Base-by-base conservation (phyloP, 768 basidiomycete genomes). In the Russula vinacea region DNA sequence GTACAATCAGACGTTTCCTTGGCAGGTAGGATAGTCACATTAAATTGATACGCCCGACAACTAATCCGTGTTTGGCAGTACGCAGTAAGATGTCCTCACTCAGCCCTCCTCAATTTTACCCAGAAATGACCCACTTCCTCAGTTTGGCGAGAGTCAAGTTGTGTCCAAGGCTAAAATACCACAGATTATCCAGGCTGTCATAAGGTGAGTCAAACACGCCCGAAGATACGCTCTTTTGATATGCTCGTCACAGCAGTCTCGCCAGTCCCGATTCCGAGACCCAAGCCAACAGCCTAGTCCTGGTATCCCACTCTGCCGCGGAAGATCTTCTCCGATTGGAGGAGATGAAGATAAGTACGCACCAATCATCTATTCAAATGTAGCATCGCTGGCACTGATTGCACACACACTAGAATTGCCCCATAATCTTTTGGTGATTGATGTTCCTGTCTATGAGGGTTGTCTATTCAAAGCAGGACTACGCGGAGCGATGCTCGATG, bases 101-200 rank as follows among this genome's bases (percentile, higher is more conserved):
- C n/a, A 49, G 54, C 22, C 19, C n/a, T 62, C 44, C 32, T 60
- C 60, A 49, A 45, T 26, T 24, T 59, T 42, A 59, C 56, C 51
- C 55, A 55, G 44, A 24, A 52, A 47, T 62, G 56, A 52, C 62
- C 53, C 52, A 54, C 62, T 59, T 47, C 59, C 62, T 47, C 60
- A 92, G 90, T 92, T 90, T 71, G 91, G 88, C 32, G 86, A 91
- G 60, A 89, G 86, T 69, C 89, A 90, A 71, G 76, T 88, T 40
- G 76, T 84, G 19, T 73, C 84, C 26, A 92, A 86, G 73, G 70
- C 77, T n/a, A 88, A 85, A 68, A 74, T 91, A n/a, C 80, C 88
- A 0, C 81, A 85, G 59, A 81, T 92, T 55, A 79, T 92, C 3
- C 86, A 89, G 69, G 87, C 87, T 19, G 74, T 89, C 61, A 82